A percentile compares a stretch with the other conserved stretches of the same genome.
Conservation (phyloP, 1,284 basidiomycete genomes). For the Moniliella sp. region DNA sequence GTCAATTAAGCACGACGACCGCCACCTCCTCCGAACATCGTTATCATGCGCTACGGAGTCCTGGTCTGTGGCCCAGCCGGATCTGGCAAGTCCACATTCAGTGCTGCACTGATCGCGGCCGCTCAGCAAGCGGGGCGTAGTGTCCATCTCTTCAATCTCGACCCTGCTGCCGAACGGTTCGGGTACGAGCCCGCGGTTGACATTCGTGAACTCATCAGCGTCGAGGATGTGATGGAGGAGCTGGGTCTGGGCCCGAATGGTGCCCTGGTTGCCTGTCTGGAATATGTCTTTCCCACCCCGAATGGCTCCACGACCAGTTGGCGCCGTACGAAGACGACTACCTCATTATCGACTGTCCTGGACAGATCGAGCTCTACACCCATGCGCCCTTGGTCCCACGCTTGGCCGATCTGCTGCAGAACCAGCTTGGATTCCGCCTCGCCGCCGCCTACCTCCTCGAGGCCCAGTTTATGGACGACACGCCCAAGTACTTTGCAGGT, state of each 20-base stretch:
- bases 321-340: conserved; percentile 83
- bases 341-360: conserved; percentile 90
- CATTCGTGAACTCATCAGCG: conserved; percentile 72
- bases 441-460: conserved; percentile 58
- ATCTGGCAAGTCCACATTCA: conserved; percentile 91
- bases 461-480: conserved; percentile 95
- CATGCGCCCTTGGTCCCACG: conserved; percentile 87
- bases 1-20: no score
- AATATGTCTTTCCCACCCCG: conserved; percentile 89
- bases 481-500: conserved; percentile 96
- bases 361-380: conserved; percentile 95
- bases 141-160: conserved; percentile 84
- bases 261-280: conserved; percentile 90
- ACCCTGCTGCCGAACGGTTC: conserved; percentile 83
- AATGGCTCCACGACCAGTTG: conserved; percentile 95
- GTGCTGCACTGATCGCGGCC: conserved; percentile 68
- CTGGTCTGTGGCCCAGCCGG: conserved; percentile 58
- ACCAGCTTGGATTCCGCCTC: conserved; percentile 25
- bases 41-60: no score
- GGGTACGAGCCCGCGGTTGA: conserved; percentile 83
- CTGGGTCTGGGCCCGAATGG: conserved; percentile 89
- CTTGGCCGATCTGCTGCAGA: conserved; percentile 45
- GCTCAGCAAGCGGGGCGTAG: conserved; percentile 60
- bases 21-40: no score
- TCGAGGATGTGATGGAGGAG: conserved; percentile 92